Base-by-base conservation (phyloP, 805 yeast species). In the Wickerhamomyces bisporus region DNA sequence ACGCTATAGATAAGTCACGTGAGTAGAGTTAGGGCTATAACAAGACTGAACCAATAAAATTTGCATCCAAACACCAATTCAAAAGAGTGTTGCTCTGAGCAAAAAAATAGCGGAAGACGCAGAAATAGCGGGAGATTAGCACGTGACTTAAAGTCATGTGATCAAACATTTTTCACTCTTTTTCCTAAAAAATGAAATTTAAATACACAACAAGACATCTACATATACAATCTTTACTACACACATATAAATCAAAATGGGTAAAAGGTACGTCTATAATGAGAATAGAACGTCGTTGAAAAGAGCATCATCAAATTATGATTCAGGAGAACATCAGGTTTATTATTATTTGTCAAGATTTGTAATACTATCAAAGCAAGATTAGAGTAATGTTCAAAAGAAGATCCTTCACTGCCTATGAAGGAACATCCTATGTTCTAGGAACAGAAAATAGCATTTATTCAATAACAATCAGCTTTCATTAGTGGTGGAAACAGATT, bases 191-290 rank as follows among this genome's bases (percentile, higher is more conserved):
- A 42, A 43, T 43, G 48, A 45, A 45, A 43, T 48, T 48, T 39
- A 43, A 44, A 35, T 38, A 36, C 40, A 34, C 26, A 36, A 29
- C 35, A n/a, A 34, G 25, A 28, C 34, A 35, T 21, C 30, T 24
- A 18, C 18, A 33, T 16, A 33, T 40, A 36, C 45, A 42, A 47
- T 45, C 38, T 30, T 24, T 18, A 29, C 26, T 25, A 45, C 42
- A 39, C 41, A 48, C 28, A 43, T 15, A 37, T 41, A 42, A 35
- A 32, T 36, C 40, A 53, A 52, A 52, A 53, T 53, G 57, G 57
- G 57, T 53, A 53, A 53, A 53, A 44, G 50, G 57, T 53, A 48
- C 38, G 57, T 53, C 32, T 16, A 21, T 19, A 35, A 29, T 17
- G 31, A 31, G 29, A 32, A 14, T 20, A 29, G 9, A 21, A 16